A percentile compares a stretch with the other conserved stretches of the same genome.
Evolutionary conservation across 1,284 basidiomycete genomes (phyloP).

Genomic region (Papiliotrema flavescens): DNA sequence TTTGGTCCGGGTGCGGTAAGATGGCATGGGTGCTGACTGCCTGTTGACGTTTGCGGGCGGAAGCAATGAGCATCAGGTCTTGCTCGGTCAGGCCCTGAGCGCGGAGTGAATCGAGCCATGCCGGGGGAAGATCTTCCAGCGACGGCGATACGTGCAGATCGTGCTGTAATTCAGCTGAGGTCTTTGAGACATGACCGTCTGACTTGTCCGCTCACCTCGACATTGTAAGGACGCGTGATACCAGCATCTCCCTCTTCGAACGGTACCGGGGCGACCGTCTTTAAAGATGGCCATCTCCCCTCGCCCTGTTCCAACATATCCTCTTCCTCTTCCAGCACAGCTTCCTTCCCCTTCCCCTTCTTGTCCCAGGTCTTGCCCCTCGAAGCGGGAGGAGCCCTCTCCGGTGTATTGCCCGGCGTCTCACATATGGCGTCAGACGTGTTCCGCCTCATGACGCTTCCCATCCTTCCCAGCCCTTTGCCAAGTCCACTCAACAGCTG

Average conservation of each 20-base stretch:
- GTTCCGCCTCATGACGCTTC: constrained; percentile 27
- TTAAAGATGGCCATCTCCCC: too few species aligned
- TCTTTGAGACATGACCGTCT: too few species aligned
- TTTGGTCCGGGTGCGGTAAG: too few species aligned
- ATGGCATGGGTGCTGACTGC: too few species aligned
- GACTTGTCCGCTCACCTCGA: constrained; percentile 30
- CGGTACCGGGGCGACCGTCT: not conserved
- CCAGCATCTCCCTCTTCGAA: constrained; percentile 21
- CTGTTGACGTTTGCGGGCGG: constrained; percentile 17
- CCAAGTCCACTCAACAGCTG: constrained; percentile 20
- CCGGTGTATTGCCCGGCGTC: too few species aligned
- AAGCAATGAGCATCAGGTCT: constrained; percentile 36
- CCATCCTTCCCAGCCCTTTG: constrained; percentile 25
- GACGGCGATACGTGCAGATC: constrained; percentile 43
- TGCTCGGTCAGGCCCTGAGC: constrained; percentile 37
- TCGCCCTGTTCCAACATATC: not conserved
- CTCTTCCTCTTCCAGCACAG: not conserved
- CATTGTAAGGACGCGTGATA: constrained; percentile 39
- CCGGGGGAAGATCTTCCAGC: constrained; percentile 32
- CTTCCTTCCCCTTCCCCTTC: not conserved
- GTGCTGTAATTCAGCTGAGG: constrained; percentile 29
- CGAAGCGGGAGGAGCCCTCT: too few species aligned
- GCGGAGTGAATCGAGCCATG: constrained; percentile 34
- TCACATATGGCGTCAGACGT: constrained; percentile 10
- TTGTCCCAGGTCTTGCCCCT: not conserved